Evolutionary conservation across 352 stramenopile genomes (phyloP).

Genomic region (Phytophthora colocasiae): DNA sequence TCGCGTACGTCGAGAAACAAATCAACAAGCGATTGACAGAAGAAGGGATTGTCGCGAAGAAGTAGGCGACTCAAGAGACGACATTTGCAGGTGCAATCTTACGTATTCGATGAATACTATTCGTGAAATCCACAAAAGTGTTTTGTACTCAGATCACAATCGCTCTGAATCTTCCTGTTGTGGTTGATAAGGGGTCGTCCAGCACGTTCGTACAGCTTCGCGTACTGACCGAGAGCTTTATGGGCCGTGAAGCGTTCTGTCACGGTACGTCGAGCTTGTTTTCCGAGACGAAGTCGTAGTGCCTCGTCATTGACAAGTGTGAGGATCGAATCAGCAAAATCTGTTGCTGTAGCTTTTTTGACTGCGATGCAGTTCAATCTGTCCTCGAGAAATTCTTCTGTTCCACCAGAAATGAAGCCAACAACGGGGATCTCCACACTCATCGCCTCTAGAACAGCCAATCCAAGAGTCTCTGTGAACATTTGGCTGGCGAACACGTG

Average conservation of each 20-base stretch:
- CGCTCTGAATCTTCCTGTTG: background rate
- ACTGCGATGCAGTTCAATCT: conserved; percentile 52
- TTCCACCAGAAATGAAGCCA: conserved; percentile 52
- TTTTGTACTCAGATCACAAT: conserved; percentile 2
- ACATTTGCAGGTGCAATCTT: background rate
- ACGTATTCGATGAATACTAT: too few relatives aligned
- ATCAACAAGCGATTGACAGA: conserved; percentile 58
- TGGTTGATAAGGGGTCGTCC: background rate
- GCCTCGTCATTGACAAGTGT: conserved; percentile 31
- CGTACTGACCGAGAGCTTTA: conserved; percentile 39
- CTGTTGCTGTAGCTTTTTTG: conserved; percentile 33
- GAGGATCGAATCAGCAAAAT: conserved; percentile 41
- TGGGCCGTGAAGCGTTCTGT: conserved; percentile 40
- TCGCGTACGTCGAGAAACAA: conserved; percentile 73
- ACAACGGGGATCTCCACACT: conserved; percentile 59
- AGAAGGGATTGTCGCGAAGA: conserved; percentile 49
- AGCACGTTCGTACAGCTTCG: conserved; percentile 48
- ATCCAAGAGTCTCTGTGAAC: conserved; percentile 60
- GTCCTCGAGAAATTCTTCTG: conserved; percentile 56
- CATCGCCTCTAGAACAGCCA: conserved; percentile 69
- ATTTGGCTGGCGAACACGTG: conserved; percentile 52
- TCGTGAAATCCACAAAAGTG: too few relatives aligned
- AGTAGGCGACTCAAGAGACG: conserved; percentile 2
- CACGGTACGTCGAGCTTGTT: conserved; percentile 47
- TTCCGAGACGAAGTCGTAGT: conserved; percentile 35